Percentiles rank a stretch among this genome's conserved stretches.
phyloP scores from a whole-genome alignment of 176 grass and related monocot genomes.

The Cenchrus purpureus region DNA sequence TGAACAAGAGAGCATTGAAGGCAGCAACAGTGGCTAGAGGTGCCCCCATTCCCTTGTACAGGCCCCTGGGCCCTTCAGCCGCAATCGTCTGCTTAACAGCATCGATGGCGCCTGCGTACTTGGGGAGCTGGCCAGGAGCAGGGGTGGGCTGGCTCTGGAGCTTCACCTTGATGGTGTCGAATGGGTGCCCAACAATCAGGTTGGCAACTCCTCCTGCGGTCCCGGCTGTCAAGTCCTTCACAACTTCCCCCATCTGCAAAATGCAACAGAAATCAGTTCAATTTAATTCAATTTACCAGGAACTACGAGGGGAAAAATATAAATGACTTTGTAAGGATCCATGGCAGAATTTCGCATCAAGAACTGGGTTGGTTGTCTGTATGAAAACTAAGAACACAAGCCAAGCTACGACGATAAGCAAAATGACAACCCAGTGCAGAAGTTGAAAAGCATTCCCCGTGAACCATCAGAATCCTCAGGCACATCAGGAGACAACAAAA shows the following conservation, averaged over 20 bases:
- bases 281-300: background rate
- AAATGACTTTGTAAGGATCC: background rate
- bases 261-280: background rate
- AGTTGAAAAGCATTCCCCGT: background rate
- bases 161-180: slow-evolving; percentile 97
- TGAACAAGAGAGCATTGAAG: slow-evolving; percentile 86
- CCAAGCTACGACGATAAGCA: background rate
- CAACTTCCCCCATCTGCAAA: slow-evolving; percentile 70
- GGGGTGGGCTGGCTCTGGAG: slow-evolving; percentile 88
- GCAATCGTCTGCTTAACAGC: slow-evolving; percentile 81
- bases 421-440: background rate
- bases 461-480: background rate
- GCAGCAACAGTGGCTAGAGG: slow-evolving; percentile 88
- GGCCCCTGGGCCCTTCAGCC: slow-evolving; percentile 73
- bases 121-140: slow-evolving; percentile 70
- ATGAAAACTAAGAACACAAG: too few species aligned
- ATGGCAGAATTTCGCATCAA: background rate
- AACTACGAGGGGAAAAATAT: background rate
- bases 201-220: slow-evolving; percentile 77
- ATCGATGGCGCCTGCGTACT: slow-evolving; percentile 80
- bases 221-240: slow-evolving; percentile 80
- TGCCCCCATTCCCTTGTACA: slow-evolving; percentile 97
- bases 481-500: background rate
- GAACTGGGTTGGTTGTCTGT: background rate
- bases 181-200: slow-evolving; percentile 81